A percentile compares a stretch with the other conserved stretches of the same genome.
Evolutionary conservation across 495 filamentous ascomycete genomes (phyloP).

Genomic region (Staphylotrichum tortipilum): DNA sequence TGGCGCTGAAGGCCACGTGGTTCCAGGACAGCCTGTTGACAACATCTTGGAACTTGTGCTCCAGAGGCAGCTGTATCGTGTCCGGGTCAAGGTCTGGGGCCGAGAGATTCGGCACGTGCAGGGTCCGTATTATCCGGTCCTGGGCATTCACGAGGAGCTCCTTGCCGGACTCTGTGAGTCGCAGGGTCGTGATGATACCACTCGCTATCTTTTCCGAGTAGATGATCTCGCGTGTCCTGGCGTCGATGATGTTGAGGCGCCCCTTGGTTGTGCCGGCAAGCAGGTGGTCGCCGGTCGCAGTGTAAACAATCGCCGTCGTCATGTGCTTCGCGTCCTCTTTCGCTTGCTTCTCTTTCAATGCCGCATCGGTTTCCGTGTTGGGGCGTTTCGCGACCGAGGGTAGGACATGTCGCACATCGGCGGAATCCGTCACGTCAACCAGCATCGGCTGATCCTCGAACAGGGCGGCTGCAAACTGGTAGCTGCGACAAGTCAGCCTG

Average conservation of each 20-base stretch:
- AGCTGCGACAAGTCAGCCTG: constrained; percentile 36
- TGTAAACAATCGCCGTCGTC: constrained; percentile 86
- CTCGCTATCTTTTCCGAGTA: constrained; percentile 78
- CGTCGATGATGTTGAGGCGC: constrained; percentile 88
- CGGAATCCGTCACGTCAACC: constrained; percentile 61
- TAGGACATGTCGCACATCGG: constrained; percentile 62
- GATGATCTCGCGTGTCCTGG: constrained; percentile 64
- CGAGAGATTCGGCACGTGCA: constrained; percentile 51
- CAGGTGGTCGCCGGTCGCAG: constrained; percentile 72
- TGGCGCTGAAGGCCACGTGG: constrained; percentile 85
- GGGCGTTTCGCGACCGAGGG: constrained; percentile 71
- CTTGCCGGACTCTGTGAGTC: constrained; percentile 71
- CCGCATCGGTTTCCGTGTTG: constrained; percentile 53
- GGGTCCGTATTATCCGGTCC: constrained; percentile 85
- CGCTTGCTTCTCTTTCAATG: constrained; percentile 69
- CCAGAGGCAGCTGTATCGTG: constrained; percentile 76
- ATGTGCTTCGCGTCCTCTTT: constrained; percentile 88
- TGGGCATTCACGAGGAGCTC: constrained; percentile 83
- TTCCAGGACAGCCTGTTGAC: constrained; percentile 94
- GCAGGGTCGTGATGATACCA: constrained; percentile 80
- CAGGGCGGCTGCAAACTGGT: constrained; percentile 75
- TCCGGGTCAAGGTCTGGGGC: constrained; percentile 51
- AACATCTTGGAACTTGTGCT: constrained; percentile 97
- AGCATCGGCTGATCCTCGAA: constrained; percentile 89
- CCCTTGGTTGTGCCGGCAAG: constrained; percentile 89